Evolutionary conservation across 257 asterid species (phyloP).

Genomic region (Fraxinus quadrangulata): DNA sequence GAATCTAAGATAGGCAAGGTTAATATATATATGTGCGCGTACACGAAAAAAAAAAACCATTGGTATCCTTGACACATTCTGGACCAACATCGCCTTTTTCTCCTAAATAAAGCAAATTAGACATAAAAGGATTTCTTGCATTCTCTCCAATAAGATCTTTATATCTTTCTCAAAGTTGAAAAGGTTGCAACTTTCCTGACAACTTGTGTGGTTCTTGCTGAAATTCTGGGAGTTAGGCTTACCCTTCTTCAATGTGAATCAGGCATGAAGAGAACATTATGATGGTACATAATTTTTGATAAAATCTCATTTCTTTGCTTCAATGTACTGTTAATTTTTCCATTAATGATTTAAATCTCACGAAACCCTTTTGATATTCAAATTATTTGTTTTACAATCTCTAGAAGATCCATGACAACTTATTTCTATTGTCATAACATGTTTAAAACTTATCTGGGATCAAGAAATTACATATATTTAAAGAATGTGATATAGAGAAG

Average conservation of each 20-base stretch:
- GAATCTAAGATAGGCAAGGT: not conserved
- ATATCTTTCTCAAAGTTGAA: not conserved
- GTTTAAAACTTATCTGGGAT: not conserved
- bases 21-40: not conserved
- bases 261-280: not conserved
- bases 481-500: not conserved
- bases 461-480: conserved; percentile 7
- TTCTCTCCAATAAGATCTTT: not conserved
- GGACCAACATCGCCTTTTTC: not conserved
- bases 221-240: not conserved
- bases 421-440: not conserved
- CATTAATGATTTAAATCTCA: not conserved
- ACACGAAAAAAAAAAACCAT: not conserved
- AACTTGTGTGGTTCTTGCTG: conserved; percentile 4
- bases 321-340: not conserved
- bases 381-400: not conserved
- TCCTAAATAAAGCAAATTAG: not conserved
- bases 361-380: not conserved
- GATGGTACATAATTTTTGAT: not conserved
- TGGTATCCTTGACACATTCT: not conserved
- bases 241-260: conserved; percentile 1
- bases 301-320: not conserved
- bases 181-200: not conserved
- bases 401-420: not conserved
- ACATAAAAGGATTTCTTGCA: not conserved